These are phyloP conservation scores for Suillus brevipes DNA, from an alignment of 768 basidiomycete genomes.

Conservation along the genomic window DNA sequence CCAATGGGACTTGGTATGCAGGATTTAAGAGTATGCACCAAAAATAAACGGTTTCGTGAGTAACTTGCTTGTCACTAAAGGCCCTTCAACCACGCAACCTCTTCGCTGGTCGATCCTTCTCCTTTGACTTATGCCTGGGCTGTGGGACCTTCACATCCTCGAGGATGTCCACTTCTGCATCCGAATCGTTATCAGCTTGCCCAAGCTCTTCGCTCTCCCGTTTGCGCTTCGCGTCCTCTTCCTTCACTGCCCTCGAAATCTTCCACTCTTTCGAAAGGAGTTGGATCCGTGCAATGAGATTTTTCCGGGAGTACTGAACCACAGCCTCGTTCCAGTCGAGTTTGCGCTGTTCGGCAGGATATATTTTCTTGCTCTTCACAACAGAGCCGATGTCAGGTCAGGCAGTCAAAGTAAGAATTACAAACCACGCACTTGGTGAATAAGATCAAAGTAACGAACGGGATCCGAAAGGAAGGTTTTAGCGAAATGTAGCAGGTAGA, in stretches of 20 bases:
- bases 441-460: slow-evolving; percentile 45
- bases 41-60: not conserved
- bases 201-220: slow-evolving; percentile 25
- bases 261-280: slow-evolving; percentile 57
- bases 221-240: slow-evolving; percentile 31
- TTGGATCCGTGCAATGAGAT: slow-evolving; percentile 42
- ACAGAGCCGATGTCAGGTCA: slow-evolving; percentile 7
- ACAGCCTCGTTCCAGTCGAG: slow-evolving; percentile 52
- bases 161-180: slow-evolving; percentile 42
- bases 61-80: not conserved
- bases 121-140: slow-evolving; percentile 9
- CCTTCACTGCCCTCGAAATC: slow-evolving; percentile 41
- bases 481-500: slow-evolving; percentile 88
- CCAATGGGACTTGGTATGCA: not conserved
- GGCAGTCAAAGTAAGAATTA: not conserved
- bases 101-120: slow-evolving; percentile 14
- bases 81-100: slow-evolving; percentile 29
- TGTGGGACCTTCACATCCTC: slow-evolving; percentile 26
- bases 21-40: not conserved
- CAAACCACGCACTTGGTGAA: slow-evolving; percentile 35
- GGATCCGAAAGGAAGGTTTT: slow-evolving; percentile 74
- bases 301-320: slow-evolving; percentile 48
- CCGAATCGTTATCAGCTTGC: slow-evolving; percentile 28
- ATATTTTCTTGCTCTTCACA: slow-evolving; percentile 32
- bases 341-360: slow-evolving; percentile 39